Percentiles rank a stretch among this genome's conserved stretches.
Evolutionary conservation across 495 filamentous ascomycete species (phyloP).

Genomic region (Neurospora intermedia): DNA sequence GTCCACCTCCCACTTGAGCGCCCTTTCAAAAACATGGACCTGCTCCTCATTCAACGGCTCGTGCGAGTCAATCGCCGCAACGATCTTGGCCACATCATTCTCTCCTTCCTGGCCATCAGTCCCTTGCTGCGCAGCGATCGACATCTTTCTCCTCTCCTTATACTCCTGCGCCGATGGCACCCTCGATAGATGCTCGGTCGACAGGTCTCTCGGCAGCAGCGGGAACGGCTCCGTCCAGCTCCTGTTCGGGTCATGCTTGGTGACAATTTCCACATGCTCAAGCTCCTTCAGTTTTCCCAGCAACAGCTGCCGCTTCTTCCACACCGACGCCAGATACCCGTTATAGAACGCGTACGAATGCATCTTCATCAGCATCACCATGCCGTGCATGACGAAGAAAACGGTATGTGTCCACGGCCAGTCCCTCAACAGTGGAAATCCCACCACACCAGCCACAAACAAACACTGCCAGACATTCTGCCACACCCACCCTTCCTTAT

Average conservation of each 20-base stretch:
- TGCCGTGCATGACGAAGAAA: slow-evolving; percentile 59
- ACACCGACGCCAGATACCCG: slow-evolving; percentile 54
- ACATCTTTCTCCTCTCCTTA: slow-evolving; percentile 26
- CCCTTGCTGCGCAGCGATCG: slow-evolving; percentile 20
- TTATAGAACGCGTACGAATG: slow-evolving; percentile 71
- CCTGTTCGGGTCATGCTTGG: slow-evolving; percentile 15
- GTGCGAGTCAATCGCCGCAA: slow-evolving; percentile 42
- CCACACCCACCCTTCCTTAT: slow-evolving; percentile 52
- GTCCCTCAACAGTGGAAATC: slow-evolving; percentile 51
- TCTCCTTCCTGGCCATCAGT: slow-evolving; percentile 13
- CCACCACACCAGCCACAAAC: slow-evolving; percentile 47
- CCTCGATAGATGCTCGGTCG: slow-evolving; percentile 28
- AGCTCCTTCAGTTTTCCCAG: slow-evolving; percentile 26
- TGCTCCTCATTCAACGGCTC: slow-evolving; percentile 49
- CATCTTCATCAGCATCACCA: slow-evolving; percentile 70
- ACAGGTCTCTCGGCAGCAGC: slow-evolving; percentile 14
- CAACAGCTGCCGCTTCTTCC: slow-evolving; percentile 32
- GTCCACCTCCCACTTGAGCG: slow-evolving; percentile 53
- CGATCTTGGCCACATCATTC: slow-evolving; percentile 41
- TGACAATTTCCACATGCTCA: slow-evolving; percentile 19
- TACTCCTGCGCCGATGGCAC: slow-evolving; percentile 27
- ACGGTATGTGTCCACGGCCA: slow-evolving; percentile 68
- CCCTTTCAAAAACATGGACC: slow-evolving; percentile 43
- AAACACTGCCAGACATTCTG: slow-evolving; percentile 56
- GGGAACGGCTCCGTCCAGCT: slow-evolving; percentile 20